These are phyloP conservation scores for Athelia sp. DNA, from an alignment of 1,284 basidiomycete species.

Conservation along the genomic window DNA sequence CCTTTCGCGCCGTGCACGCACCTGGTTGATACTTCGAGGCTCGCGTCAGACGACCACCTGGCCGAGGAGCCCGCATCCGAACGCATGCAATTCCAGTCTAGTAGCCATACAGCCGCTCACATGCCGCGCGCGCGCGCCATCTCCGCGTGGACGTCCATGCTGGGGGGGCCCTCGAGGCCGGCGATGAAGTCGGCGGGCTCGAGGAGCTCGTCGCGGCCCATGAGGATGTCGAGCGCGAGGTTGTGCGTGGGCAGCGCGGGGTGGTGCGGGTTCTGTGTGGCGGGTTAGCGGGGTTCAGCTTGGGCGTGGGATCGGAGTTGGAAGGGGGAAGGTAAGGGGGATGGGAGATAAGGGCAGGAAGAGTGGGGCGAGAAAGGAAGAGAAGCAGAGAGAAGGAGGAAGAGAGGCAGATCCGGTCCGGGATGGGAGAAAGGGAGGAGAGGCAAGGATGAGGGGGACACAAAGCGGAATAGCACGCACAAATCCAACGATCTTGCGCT, in stretches of 20 bases:
- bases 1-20: too few relatives aligned
- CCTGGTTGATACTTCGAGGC: too few relatives aligned
- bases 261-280: slow-evolving; percentile 55
- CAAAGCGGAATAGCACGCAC: slow-evolving; percentile 60
- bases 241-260: slow-evolving; percentile 59
- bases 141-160: slow-evolving; percentile 62
- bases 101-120: too few relatives aligned
- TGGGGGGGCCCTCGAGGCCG: slow-evolving; percentile 51
- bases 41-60: too few relatives aligned
- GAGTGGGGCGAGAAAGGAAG: slow-evolving; percentile 4
- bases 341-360: too few relatives aligned
- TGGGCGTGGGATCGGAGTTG: background rate
- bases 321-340: too few relatives aligned
- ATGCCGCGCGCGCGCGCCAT: slow-evolving; percentile 40
- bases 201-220: slow-evolving; percentile 83
- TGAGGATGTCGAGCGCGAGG: slow-evolving; percentile 84
- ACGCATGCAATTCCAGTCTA: too few relatives aligned
- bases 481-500: slow-evolving; percentile 78
- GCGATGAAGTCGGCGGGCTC: slow-evolving; percentile 72
- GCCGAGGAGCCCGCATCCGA: too few relatives aligned
- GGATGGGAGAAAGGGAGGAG: background rate
- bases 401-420: background rate
- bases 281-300: background rate
- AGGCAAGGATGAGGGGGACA: background rate
- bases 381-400: slow-evolving; percentile 1